Conservation (phyloP, 2,329 filamentous ascomycete genomes). For the Esteya vermicola region DNA sequence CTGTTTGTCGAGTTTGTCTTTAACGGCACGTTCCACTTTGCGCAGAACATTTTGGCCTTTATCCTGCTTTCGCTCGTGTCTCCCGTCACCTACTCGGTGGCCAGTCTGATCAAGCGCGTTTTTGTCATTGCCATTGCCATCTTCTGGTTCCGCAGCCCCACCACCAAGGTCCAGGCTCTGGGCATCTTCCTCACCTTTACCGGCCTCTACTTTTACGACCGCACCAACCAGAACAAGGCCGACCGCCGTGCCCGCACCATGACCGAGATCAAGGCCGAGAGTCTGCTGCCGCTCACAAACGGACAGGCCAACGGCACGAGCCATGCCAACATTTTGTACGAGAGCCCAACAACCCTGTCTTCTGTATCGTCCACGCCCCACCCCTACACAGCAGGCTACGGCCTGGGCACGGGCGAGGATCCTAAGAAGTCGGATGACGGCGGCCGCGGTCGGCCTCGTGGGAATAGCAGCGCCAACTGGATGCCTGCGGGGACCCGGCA, state of each 20-base stretch:
- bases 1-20: conserved; percentile 78
- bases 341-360: conserved; percentile 17
- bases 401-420: conserved; percentile 26
- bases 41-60: conserved; percentile 91
- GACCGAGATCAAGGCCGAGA: conserved; percentile 29
- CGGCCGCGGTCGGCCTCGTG: conserved; percentile 24
- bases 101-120: conserved; percentile 89
- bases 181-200: conserved; percentile 84
- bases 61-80: conserved; percentile 84
- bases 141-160: conserved; percentile 87
- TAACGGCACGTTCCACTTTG: conserved; percentile 94
- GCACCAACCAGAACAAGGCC: conserved; percentile 77
- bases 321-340: conserved; percentile 15
- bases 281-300: conserved; percentile 53
- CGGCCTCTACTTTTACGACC: conserved; percentile 89
- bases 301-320: neutral
- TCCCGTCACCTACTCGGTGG: conserved; percentile 93
- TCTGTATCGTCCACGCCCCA: conserved; percentile 17
- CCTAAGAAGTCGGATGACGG: conserved; percentile 42
- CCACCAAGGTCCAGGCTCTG: conserved; percentile 66
- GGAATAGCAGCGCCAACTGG: conserved; percentile 42
- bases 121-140: conserved; percentile 94
- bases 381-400: conserved; percentile 32
- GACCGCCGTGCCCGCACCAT: conserved; percentile 67
- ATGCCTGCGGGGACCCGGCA: conserved; percentile 69